Evolutionary conservation across 345 rosid genomes (phyloP).

Genomic region (Nasturtium officinale): DNA sequence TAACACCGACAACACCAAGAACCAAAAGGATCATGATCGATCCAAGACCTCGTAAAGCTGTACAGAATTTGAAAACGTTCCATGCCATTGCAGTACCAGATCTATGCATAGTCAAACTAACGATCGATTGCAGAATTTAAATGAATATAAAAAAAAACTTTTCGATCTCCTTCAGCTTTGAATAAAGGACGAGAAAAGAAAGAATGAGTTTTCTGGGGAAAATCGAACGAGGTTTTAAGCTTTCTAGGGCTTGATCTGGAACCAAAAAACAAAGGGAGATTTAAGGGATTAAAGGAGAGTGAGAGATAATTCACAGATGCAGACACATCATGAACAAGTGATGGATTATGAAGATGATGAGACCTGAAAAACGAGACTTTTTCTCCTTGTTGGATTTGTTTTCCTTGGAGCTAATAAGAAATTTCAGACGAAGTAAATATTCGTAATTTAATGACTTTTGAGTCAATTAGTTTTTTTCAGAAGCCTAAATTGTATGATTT

Average conservation of each 20-base stretch:
- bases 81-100: constrained; percentile 80
- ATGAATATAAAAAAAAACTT: too few relatives aligned
- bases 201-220: neutral
- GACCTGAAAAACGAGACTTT: constrained; percentile 33
- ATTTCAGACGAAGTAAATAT: neutral
- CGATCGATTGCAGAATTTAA: constrained; percentile 21
- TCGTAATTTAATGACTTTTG: constrained; percentile 8
- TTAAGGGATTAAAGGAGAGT: constrained; percentile 19
- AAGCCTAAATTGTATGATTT: neutral
- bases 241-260: constrained; percentile 13
- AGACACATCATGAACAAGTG: constrained; percentile 20
- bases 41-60: constrained; percentile 73
- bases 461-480: neutral
- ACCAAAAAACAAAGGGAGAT: neutral
- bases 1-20: constrained; percentile 76
- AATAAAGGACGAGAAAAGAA: neutral
- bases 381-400: constrained; percentile 20
- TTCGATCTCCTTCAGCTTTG: neutral
- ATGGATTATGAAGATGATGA: neutral
- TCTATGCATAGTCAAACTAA: constrained; percentile 61
- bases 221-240: neutral
- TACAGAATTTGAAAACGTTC: constrained; percentile 81
- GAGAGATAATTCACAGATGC: constrained; percentile 3
- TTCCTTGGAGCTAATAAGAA: constrained; percentile 27
- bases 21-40: constrained; percentile 78